phyloP scores from a whole-genome alignment of 371 early-diverging fungal species.

The Chytridium lagenaria region DNA sequence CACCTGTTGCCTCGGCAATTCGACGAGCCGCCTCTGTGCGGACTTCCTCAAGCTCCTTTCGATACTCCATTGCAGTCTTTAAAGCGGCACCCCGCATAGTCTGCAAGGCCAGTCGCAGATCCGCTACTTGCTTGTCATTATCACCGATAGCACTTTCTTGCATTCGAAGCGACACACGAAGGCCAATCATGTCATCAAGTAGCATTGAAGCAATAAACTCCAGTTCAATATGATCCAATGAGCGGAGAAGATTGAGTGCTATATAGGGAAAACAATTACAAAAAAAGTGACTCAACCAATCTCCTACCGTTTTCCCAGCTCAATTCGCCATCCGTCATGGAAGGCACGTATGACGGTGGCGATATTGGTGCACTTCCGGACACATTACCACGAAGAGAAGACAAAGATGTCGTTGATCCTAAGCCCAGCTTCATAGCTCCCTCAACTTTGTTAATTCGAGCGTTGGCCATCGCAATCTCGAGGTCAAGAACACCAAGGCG shows the following conservation, averaged over 20 bases:
- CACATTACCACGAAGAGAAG: constrained; percentile 44
- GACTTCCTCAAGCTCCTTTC: constrained; percentile 69
- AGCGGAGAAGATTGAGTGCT: constrained; percentile 70
- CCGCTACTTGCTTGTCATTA: constrained; percentile 73
- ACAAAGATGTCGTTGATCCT: background rate
- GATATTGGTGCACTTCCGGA: constrained; percentile 48
- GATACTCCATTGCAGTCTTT: constrained; percentile 77
- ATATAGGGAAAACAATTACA: constrained; percentile 27
- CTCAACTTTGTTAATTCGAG: constrained; percentile 46
- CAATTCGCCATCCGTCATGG: constrained; percentile 38
- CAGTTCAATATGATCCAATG: constrained; percentile 72
- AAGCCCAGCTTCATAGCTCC: constrained; percentile 57
- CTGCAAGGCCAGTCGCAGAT: constrained; percentile 74
- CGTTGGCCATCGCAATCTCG: constrained; percentile 68
- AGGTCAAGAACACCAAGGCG: constrained; percentile 83
- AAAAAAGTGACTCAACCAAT: background rate
- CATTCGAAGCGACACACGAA: constrained; percentile 68
- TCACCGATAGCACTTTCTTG: constrained; percentile 67
- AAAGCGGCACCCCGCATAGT: constrained; percentile 84
- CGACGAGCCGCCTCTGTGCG: constrained; percentile 25
- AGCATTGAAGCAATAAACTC: constrained; percentile 72
- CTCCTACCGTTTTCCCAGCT: constrained; percentile 64
- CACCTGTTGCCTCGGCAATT: constrained; percentile 2
- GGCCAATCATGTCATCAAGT: constrained; percentile 77
- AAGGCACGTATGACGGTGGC: constrained; percentile 17